Percentiles rank a stretch among this genome's conserved stretches.
phyloP scores from a whole-genome alignment of 805 yeast species.

The Saccharomyces eubayanus region DNA sequence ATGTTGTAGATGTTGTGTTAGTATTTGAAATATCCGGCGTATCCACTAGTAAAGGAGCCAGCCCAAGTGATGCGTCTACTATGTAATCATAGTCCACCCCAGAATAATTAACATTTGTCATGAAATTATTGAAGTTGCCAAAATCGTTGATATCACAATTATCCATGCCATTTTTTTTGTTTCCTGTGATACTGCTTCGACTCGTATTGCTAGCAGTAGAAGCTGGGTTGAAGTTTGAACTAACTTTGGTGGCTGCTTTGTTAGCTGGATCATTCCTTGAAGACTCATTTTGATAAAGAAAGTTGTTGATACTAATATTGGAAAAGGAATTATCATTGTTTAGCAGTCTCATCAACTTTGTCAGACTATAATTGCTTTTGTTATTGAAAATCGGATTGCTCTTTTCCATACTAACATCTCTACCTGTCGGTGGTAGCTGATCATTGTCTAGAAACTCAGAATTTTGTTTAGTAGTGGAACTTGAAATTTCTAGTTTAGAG shows the following conservation, averaged over 20 bases:
- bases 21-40: conserved; percentile 9
- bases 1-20: not conserved
- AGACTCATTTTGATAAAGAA: not conserved
- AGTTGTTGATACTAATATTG: not conserved
- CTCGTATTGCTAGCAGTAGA: not conserved
- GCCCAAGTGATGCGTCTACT: conserved; percentile 75
- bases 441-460: not conserved
- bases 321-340: not conserved
- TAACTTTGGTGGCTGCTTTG: not conserved
- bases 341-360: not conserved
- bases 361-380: not conserved
- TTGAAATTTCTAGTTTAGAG: not conserved
- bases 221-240: not conserved
- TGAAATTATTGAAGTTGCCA: not conserved
- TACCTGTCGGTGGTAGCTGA: not conserved
- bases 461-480: not conserved
- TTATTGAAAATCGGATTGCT: not conserved
- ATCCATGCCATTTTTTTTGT: not conserved
- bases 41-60: conserved; percentile 57
- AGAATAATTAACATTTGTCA: conserved; percentile 3
- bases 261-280: not conserved
- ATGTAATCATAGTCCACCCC: conserved; percentile 46
- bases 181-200: not conserved
- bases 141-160: conserved; percentile 1
- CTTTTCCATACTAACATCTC: not conserved